These are phyloP conservation scores for Nectriaceae sp. DNA, from an alignment of 2,329 filamentous ascomycete species.

Conservation along the genomic window DNA sequence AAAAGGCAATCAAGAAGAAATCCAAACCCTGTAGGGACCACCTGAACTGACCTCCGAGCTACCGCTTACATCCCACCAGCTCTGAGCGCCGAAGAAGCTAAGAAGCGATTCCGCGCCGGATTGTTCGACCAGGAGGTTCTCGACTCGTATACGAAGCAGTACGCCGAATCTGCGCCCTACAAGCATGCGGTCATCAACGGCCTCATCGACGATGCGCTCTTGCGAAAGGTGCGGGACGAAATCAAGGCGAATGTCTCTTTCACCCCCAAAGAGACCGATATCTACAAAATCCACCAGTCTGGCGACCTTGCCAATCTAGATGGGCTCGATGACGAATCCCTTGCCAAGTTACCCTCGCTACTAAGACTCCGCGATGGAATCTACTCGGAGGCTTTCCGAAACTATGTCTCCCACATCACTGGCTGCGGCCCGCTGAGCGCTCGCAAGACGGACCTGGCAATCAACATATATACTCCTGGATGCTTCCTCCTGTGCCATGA, in stretches of 20 bases:
- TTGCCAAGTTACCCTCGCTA: slow-evolving; percentile 86
- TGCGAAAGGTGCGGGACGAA: slow-evolving; percentile 85
- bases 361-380: slow-evolving; percentile 89
- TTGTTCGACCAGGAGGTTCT: slow-evolving; percentile 65
- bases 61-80: slow-evolving; percentile 35
- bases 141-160: slow-evolving; percentile 60
- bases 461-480: slow-evolving; percentile 96
- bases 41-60: slow-evolving; percentile 7
- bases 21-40: slow-evolving; percentile 47
- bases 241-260: slow-evolving; percentile 91
- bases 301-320: slow-evolving; percentile 96
- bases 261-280: slow-evolving; percentile 98
- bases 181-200: slow-evolving; percentile 87
- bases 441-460: slow-evolving; percentile 97
- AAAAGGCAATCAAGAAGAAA: slow-evolving; percentile 54
- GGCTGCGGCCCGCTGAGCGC: slow-evolving; percentile 85
- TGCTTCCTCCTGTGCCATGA: slow-evolving; percentile 96
- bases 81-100: slow-evolving; percentile 50
- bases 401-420: slow-evolving; percentile 86
- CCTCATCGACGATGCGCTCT: slow-evolving; percentile 77
- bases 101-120: slow-evolving; percentile 63
- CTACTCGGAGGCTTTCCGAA: slow-evolving; percentile 86
- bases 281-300: slow-evolving; percentile 99
- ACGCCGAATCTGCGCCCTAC: slow-evolving; percentile 71
- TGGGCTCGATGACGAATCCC: slow-evolving; percentile 82